These are phyloP conservation scores for Primulina huaijiensis DNA, from an alignment of 257 asterid species.

Conservation along the genomic window DNA sequence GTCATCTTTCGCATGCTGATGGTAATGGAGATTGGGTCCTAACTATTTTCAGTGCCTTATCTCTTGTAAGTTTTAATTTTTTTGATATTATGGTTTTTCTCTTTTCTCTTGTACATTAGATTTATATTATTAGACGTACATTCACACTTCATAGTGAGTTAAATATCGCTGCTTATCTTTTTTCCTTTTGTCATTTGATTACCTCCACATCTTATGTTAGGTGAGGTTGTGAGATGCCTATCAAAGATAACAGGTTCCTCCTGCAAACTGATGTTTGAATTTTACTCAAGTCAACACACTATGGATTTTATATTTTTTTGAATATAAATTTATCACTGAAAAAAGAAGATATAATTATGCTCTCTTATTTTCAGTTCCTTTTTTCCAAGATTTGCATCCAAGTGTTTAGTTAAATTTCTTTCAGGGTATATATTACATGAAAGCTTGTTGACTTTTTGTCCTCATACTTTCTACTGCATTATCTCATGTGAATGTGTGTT, in stretches of 20 bases:
- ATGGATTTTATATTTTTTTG: neutral
- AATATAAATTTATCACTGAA: neutral
- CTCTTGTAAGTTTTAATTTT: constrained; percentile 59
- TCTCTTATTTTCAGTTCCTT: too few species aligned
- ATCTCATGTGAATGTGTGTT: too few species aligned
- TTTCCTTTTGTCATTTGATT: constrained; percentile 3
- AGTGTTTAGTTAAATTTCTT: too few species aligned
- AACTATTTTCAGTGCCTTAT: constrained; percentile 83
- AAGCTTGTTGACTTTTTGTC: too few species aligned
- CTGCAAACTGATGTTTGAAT: constrained; percentile 15
- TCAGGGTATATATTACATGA: too few species aligned
- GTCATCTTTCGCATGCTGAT: constrained; percentile 89
- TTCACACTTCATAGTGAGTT: constrained; percentile 10
- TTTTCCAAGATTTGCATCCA: too few species aligned
- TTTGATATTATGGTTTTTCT: constrained; percentile 9
- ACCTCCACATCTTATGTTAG: constrained; percentile 6
- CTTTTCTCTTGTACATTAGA: constrained; percentile 16
- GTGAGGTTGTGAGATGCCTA: constrained; percentile 4
- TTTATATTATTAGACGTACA: neutral
- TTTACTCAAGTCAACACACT: neutral
- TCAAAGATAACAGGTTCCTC: constrained; percentile 7
- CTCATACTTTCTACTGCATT: too few species aligned
- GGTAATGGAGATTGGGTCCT: constrained; percentile 99
- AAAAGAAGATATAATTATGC: neutral
- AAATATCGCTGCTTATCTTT: neutral